Evolutionary conservation across 2,329 filamentous ascomycete genomes (phyloP).

Genomic region (Alternaria arborescens): DNA sequence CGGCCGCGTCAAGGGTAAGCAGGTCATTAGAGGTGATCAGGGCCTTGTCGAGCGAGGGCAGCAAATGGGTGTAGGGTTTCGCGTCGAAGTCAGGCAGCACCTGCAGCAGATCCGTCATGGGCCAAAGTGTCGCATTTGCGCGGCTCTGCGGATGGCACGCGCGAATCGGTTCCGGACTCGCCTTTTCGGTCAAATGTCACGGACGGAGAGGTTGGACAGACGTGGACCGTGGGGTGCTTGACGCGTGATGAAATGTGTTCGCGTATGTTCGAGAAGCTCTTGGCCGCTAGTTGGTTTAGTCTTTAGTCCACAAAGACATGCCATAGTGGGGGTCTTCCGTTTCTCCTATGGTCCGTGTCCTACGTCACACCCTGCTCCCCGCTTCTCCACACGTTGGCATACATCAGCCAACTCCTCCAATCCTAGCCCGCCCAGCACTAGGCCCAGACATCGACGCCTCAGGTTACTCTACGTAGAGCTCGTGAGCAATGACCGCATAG

Average conservation of each 20-base stretch:
- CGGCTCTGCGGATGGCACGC: constrained; percentile 46
- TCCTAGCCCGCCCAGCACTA: constrained; percentile 11
- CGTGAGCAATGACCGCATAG: constrained; percentile 32
- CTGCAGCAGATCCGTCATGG: constrained; percentile 85
- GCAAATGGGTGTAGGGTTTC: constrained; percentile 74
- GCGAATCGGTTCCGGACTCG: constrained; percentile 15
- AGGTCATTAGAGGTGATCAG: constrained; percentile 83
- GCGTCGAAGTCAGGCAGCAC: constrained; percentile 83
- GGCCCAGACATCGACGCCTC: constrained; percentile 15
- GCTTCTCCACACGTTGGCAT: constrained; percentile 31
- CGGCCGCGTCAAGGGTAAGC: constrained; percentile 80
- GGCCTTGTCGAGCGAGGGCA: constrained; percentile 81
- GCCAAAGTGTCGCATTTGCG: constrained; percentile 39
- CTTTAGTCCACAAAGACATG: not conserved
- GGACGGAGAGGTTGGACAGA: not conserved
- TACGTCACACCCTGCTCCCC: constrained; percentile 30
- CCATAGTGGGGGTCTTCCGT: constrained; percentile 21
- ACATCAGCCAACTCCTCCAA: constrained; percentile 20
- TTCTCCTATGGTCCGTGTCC: constrained; percentile 24
- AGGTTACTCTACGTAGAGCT: constrained; percentile 7
- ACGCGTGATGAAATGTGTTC: constrained; percentile 12
- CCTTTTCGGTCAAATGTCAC: constrained; percentile 9
- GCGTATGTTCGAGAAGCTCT: constrained; percentile 1
- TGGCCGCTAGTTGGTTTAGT: not conserved
- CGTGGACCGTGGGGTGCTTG: not conserved